Evolutionary conservation across 257 asterid species (phyloP).

Genomic region (Solanum pinnatisectum): DNA sequence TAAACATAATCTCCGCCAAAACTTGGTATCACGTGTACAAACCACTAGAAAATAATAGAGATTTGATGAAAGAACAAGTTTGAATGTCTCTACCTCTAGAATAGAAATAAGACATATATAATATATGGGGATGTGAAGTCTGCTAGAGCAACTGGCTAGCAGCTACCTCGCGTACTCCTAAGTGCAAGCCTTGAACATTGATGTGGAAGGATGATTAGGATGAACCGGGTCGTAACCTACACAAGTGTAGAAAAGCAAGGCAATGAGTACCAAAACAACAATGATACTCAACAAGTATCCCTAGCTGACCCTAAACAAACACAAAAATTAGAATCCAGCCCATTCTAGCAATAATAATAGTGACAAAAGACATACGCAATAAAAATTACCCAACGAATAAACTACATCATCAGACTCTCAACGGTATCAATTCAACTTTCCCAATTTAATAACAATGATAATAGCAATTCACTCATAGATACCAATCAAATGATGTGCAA

Average conservation of each 20-base stretch:
- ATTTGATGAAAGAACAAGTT: background rate
- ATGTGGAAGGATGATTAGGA: too few species aligned
- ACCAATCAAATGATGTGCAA: background rate
- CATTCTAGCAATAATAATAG: background rate
- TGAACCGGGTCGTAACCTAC: rapidly evolving
- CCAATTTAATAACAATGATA: too few species aligned
- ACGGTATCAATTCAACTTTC: too few species aligned
- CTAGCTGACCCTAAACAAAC: background rate
- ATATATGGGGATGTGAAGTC: too few species aligned
- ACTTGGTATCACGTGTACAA: background rate
- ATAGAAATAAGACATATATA: too few species aligned
- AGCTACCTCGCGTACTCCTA: too few species aligned
- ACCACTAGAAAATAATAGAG: background rate
- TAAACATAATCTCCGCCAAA: background rate
- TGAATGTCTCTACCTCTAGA: background rate
- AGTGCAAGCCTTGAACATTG: too few species aligned
- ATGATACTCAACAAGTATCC: background rate
- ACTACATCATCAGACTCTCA: background rate
- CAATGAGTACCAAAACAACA: background rate
- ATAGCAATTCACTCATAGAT: background rate
- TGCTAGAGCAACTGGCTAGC: too few species aligned
- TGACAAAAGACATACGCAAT: too few species aligned
- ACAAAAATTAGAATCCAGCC: background rate
- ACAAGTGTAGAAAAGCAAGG: too few species aligned
- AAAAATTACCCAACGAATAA: background rate